Conservation (phyloP, 257 asterid species). For the Primulina eburnea region DNA sequence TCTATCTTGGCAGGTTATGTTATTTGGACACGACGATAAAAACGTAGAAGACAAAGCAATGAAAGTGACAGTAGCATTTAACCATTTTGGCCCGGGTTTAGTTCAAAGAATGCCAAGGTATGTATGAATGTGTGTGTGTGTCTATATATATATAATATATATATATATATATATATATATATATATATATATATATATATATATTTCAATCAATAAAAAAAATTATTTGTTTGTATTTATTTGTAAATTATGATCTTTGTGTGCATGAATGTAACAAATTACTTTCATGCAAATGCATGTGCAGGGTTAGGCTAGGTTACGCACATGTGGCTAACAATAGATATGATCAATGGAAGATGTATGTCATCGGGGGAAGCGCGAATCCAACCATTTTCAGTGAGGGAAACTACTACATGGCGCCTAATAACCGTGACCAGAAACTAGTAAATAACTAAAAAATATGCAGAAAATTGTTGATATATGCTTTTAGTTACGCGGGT, state of each 20-base stretch:
- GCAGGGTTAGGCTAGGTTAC: conserved; percentile 74
- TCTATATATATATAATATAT: too few relatives aligned
- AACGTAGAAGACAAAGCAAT: conserved; percentile 55
- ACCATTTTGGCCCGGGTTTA: conserved; percentile 86
- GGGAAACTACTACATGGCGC: conserved; percentile 81
- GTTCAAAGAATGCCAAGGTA: conserved; percentile 87
- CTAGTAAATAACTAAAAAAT: conserved; percentile 37
- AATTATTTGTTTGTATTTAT: too few relatives aligned
- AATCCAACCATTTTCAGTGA: conserved; percentile 88
- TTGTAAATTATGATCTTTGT: background rate
- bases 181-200: too few relatives aligned
- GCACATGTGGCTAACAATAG: conserved; percentile 82
- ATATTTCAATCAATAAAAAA: background rate
- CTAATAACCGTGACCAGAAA: conserved; percentile 36
- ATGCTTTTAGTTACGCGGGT: too few relatives aligned
- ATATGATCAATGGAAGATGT: conserved; percentile 76
- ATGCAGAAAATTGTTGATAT: too few relatives aligned
- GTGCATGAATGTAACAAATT: conserved; percentile 3
- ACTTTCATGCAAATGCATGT: background rate
- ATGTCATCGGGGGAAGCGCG: conserved; percentile 92
- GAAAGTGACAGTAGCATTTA: conserved; percentile 72
- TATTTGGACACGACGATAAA: conserved; percentile 65
- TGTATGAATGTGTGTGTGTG: too few relatives aligned
- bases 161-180: too few relatives aligned
- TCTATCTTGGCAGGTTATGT: conserved; percentile 40